Percentiles rank a stretch among this genome's conserved stretches.
Evolutionary conservation across 306 rosid genomes (phyloP).

Genomic region (Ammopiptanthus mongolicus): DNA sequence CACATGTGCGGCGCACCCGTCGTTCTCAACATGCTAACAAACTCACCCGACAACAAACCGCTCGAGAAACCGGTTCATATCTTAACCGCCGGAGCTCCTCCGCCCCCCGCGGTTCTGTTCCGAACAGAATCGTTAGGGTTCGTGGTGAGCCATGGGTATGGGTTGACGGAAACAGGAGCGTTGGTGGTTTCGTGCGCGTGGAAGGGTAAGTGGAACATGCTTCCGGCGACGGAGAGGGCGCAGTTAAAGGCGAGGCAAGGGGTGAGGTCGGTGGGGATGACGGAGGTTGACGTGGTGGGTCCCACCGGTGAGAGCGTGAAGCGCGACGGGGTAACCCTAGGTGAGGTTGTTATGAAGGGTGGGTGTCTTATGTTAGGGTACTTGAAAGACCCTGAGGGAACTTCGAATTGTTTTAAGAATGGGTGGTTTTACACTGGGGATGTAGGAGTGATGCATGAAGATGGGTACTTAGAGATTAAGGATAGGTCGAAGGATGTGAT

Average conservation of each 20-base stretch:
- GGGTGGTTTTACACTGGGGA: constrained; percentile 79
- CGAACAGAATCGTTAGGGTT: constrained; percentile 55
- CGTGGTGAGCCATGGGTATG: constrained; percentile 55
- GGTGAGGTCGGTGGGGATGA: constrained; percentile 41
- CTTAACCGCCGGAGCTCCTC: constrained; percentile 70
- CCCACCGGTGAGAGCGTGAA: constrained; percentile 31
- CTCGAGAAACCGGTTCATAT: constrained; percentile 39
- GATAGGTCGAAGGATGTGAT: constrained; percentile 75
- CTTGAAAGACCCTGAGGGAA: constrained; percentile 46
- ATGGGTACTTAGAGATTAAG: constrained; percentile 67
- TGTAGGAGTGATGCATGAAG: constrained; percentile 63
- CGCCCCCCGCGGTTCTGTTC: constrained; percentile 43
- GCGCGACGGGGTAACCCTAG: constrained; percentile 37
- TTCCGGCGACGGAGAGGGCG: constrained; percentile 63
- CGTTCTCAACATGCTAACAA: constrained; percentile 61
- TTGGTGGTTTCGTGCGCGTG: constrained; percentile 54
- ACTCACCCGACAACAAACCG: constrained; percentile 26
- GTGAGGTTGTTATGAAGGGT: constrained; percentile 59
- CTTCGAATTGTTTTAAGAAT: constrained; percentile 26
- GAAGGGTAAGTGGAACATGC: constrained; percentile 51
- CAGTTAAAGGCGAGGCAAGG: constrained; percentile 68
- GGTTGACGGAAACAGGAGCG: constrained; percentile 55
- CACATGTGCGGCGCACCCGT: constrained; percentile 79
- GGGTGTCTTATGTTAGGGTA: constrained; percentile 59
- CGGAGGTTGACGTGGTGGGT: constrained; percentile 49